A percentile compares a stretch with the other conserved stretches of the same genome.
phyloP scores from a whole-genome alignment of 345 rosid species.

The Eucalyptus albens region DNA sequence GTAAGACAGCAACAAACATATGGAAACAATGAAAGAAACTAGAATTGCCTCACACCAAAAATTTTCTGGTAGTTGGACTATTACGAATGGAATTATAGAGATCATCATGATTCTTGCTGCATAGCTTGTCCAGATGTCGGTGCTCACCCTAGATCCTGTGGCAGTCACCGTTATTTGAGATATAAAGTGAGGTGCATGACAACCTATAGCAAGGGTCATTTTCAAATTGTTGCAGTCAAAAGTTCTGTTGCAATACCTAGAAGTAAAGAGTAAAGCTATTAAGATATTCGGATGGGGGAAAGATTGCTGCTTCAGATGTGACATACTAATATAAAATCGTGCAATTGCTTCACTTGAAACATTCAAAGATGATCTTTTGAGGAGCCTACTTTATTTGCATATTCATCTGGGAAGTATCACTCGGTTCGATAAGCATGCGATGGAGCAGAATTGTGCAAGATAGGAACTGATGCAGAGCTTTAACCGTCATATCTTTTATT shows the following conservation, averaged over 20 bases:
- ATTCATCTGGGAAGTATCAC: not conserved
- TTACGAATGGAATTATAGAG: conserved; percentile 17
- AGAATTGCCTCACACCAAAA: conserved; percentile 12
- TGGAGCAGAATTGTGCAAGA: not conserved
- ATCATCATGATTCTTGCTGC: conserved; percentile 25
- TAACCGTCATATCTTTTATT: not conserved
- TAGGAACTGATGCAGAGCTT: not conserved
- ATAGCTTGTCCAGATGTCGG: conserved; percentile 27
- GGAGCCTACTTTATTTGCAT: not conserved
- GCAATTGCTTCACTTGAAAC: not conserved
- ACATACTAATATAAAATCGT: not conserved
- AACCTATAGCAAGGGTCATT: not conserved
- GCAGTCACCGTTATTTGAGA: not conserved
- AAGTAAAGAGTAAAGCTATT: not conserved
- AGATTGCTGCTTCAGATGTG: not conserved
- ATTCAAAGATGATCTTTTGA: not conserved
- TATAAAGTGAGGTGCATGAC: not conserved
- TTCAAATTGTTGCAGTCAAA: not conserved
- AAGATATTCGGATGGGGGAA: not conserved
- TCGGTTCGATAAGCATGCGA: not conserved
- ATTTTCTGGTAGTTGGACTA: conserved; percentile 13
- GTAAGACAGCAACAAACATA: conserved; percentile 12
- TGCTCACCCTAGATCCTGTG: conserved; percentile 1
- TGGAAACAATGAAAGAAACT: conserved; percentile 10
- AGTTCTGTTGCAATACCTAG: not conserved